A percentile compares a stretch with the other conserved stretches of the same genome.
Conservation (phyloP, 129 eudicot genomes). For the Silybum marianum region DNA sequence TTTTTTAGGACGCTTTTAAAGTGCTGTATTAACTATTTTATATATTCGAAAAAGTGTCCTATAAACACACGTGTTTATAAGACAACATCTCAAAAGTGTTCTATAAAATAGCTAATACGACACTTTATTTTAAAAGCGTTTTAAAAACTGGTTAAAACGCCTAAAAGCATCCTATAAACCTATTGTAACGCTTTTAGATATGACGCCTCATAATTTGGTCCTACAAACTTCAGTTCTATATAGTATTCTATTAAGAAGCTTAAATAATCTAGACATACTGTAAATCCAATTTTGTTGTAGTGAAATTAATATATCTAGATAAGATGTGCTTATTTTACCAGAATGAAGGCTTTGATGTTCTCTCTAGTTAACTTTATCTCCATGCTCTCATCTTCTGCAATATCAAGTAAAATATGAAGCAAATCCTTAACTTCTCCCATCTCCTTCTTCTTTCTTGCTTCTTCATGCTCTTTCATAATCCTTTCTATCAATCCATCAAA, state of each 20-base stretch:
- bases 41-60: background rate
- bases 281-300: background rate
- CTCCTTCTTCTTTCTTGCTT: constrained; percentile 10
- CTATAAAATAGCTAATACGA: background rate
- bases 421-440: constrained; percentile 30
- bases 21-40: background rate
- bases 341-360: constrained; percentile 38
- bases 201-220: background rate
- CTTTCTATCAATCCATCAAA: constrained; percentile 48
- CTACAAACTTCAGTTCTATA: background rate
- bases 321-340: constrained; percentile 21
- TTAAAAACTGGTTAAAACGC: background rate
- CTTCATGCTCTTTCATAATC: constrained; percentile 44
- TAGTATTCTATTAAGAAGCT: background rate
- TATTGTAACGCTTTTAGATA: too few species aligned
- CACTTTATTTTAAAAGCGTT: background rate
- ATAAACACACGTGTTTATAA: too few species aligned
- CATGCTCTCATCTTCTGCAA: constrained; percentile 30
- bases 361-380: constrained; percentile 38
- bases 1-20: background rate
- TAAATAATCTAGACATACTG: too few species aligned
- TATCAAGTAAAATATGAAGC: constrained; percentile 33
- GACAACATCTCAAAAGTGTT: background rate
- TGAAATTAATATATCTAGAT: background rate
- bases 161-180: too few species aligned